phyloP scores from a whole-genome alignment of 805 yeast genomes.

The Schizosaccharomyces japonicus region DNA sequence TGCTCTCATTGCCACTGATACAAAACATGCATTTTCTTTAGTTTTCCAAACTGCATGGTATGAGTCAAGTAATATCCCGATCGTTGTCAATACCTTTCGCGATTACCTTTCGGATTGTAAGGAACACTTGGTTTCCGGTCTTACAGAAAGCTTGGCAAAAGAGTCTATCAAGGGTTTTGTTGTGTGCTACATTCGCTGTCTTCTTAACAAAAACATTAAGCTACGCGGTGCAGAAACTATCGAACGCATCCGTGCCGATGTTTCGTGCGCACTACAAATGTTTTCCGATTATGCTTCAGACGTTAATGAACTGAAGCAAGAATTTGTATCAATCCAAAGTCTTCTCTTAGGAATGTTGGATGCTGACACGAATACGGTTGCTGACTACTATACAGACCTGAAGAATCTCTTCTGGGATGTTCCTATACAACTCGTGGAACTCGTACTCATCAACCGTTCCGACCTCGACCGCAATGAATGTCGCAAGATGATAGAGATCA shows the following conservation, averaged over 20 bases:
- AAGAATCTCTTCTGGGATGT: constrained; percentile 48
- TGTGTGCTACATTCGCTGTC: constrained; percentile 25
- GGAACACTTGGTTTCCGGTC: constrained; percentile 24
- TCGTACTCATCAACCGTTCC: constrained; percentile 27
- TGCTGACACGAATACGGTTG: constrained; percentile 17
- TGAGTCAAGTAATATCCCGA: constrained; percentile 19
- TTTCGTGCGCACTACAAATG: constrained; percentile 28
- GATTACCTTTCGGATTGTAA: constrained; percentile 24
- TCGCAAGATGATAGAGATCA: neutral
- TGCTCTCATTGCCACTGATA: constrained; percentile 47
- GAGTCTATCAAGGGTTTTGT: constrained; percentile 30
- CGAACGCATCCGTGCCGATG: constrained; percentile 36
- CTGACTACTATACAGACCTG: constrained; percentile 35
- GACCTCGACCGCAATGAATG: constrained; percentile 15
- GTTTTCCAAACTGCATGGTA: constrained; percentile 55
- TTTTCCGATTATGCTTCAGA: constrained; percentile 25
- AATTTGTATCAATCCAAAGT: constrained; percentile 33
- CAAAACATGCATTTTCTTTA: constrained; percentile 33
- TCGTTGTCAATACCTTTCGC: constrained; percentile 38
- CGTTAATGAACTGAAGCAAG: constrained; percentile 22
- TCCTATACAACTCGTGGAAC: constrained; percentile 44
- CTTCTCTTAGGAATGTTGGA: constrained; percentile 33
- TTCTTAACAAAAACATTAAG: constrained; percentile 18
- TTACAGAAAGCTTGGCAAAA: constrained; percentile 31
- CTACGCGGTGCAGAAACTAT: constrained; percentile 13